Evolutionary conservation across 805 yeast species (phyloP).

Genomic region (Grigorovia jiainica): DNA sequence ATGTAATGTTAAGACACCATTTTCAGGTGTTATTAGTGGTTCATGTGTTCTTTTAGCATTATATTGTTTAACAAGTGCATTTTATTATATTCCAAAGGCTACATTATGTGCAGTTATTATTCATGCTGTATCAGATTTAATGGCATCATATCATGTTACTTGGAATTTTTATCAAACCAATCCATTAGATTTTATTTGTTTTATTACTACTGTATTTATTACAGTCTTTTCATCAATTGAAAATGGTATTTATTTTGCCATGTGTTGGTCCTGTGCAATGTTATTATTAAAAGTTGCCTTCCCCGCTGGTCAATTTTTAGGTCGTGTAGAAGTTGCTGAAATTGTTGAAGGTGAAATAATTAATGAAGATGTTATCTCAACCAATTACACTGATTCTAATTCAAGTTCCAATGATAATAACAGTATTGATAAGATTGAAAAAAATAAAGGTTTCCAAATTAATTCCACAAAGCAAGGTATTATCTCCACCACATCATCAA

Average conservation of each 20-base stretch:
- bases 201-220: conserved; percentile 61
- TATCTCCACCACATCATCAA: not conserved
- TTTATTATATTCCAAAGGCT: conserved; percentile 86
- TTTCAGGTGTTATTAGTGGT: conserved; percentile 88
- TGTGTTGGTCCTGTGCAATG: conserved; percentile 71
- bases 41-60: conserved; percentile 79
- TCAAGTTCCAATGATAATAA: not conserved
- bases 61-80: conserved; percentile 73
- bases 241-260: conserved; percentile 83
- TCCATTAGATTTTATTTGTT: conserved; percentile 68
- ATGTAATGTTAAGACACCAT: conserved; percentile 91
- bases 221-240: conserved; percentile 76
- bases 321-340: conserved; percentile 63
- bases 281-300: conserved; percentile 65
- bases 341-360: conserved; percentile 50
- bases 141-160: conserved; percentile 60
- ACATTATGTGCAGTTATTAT: conserved; percentile 80
- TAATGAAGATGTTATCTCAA: conserved; percentile 13
- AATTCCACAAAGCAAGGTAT: not conserved
- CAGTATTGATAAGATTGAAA: not conserved
- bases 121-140: conserved; percentile 83
- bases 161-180: conserved; percentile 60
- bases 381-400: conserved; percentile 1
- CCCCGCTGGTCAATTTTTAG: conserved; percentile 78
- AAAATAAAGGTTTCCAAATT: not conserved